Conservation (phyloP, 306 rosid species). For the Senna tora region DNA sequence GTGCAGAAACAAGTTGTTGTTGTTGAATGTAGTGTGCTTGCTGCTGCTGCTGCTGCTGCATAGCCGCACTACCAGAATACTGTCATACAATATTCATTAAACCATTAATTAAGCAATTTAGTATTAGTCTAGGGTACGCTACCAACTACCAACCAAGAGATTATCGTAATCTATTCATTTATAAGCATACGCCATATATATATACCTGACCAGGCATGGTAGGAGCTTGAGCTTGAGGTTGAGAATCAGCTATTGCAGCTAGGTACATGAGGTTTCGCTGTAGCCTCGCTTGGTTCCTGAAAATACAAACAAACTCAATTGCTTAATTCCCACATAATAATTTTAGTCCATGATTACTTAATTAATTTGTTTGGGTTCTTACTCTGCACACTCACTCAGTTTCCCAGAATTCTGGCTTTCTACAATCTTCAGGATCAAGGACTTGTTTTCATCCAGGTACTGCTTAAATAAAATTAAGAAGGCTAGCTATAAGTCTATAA, state of each 20-base stretch:
- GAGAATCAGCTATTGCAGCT: slow-evolving; percentile 98
- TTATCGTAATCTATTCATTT: no score
- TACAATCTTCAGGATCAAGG: slow-evolving; percentile 94
- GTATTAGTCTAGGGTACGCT: no score
- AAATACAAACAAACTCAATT: slow-evolving; percentile 4
- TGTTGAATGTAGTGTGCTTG: slow-evolving; percentile 90
- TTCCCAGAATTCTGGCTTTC: slow-evolving; percentile 98
- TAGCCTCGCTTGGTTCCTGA: slow-evolving; percentile 94
- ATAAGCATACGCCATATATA: no score
- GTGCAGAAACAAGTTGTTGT: slow-evolving; percentile 85
- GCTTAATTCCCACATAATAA: no score
- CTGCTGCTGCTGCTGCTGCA: slow-evolving; percentile 84
- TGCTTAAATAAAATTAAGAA: slow-evolving; percentile 41
- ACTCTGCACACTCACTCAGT: slow-evolving; percentile 97
- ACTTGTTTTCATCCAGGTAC: slow-evolving; percentile 98
- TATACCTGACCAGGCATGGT: slow-evolving; percentile 84
- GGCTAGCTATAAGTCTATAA: neutral
- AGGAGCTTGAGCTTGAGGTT: slow-evolving; percentile 85
- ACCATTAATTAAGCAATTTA: no score
- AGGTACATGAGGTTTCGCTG: slow-evolving; percentile 97
- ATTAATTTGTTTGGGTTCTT: slow-evolving; percentile 48
- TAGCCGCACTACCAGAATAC: slow-evolving; percentile 71
- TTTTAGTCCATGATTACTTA: no score
- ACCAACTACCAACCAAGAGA: no score
- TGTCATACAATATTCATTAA: slow-evolving; percentile 38